Evolutionary conservation across 2,329 filamentous ascomycete species (phyloP).

Genomic region (Leptosphaerulina australis): DNA sequence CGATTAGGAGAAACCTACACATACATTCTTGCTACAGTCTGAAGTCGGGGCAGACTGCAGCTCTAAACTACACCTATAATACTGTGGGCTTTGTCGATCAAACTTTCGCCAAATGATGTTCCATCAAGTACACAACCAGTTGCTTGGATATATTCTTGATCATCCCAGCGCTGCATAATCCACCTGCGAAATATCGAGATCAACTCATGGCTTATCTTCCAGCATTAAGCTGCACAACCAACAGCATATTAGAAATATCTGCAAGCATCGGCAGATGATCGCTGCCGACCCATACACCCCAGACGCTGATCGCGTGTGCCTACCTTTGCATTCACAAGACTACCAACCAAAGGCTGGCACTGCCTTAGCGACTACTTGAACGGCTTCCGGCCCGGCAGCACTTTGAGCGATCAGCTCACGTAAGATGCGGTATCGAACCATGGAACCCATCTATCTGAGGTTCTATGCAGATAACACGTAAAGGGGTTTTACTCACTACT

Average conservation of each 20-base stretch:
- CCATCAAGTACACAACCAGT: not conserved
- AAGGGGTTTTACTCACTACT: not conserved
- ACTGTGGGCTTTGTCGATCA: too few relatives aligned
- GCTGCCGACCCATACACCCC: constrained; percentile 11
- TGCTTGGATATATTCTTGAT: not conserved
- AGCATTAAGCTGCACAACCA: constrained; percentile 3
- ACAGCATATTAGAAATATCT: constrained; percentile 2
- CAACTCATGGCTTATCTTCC: not conserved
- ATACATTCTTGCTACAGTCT: not conserved
- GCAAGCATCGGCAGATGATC: constrained; percentile 15
- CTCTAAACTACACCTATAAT: too few relatives aligned
- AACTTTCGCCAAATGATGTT: not conserved
- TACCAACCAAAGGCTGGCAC: constrained; percentile 5
- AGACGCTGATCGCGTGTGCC: constrained; percentile 13
- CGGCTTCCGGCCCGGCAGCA: constrained; percentile 12
- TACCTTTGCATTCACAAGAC: not conserved
- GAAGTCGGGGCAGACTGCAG: not conserved
- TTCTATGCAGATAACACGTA: not conserved
- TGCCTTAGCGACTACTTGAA: not conserved
- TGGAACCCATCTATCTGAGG: constrained; percentile 5
- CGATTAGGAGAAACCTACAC: not conserved
- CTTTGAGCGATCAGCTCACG: constrained; percentile 18
- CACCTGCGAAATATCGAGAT: not conserved
- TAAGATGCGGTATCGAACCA: constrained; percentile 8
- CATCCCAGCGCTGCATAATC: not conserved